Conservation (phyloP, 805 yeast genomes). For the Candida loeiensis region DNA sequence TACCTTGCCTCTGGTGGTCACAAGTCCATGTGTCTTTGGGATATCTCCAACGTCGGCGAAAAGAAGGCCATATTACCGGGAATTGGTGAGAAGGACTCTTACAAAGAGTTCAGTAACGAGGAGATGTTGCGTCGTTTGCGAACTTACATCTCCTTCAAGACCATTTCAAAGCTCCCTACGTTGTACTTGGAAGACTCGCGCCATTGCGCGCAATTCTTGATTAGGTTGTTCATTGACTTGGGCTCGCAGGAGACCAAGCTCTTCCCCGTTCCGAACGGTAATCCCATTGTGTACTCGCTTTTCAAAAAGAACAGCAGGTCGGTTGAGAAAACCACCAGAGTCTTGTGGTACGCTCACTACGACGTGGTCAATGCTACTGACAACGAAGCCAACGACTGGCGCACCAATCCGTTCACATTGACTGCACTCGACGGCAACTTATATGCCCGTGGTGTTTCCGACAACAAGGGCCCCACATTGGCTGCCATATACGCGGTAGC, state of each 20-base stretch:
- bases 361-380: constrained; percentile 84
- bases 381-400: constrained; percentile 55
- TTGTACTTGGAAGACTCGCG: constrained; percentile 73
- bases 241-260: constrained; percentile 70
- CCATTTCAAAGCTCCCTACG: constrained; percentile 75
- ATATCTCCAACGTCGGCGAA: constrained; percentile 31
- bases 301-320: constrained; percentile 47
- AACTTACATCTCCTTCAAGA: constrained; percentile 62
- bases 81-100: background rate
- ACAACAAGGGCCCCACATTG: constrained; percentile 89
- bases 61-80: background rate
- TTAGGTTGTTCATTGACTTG: constrained; percentile 55
- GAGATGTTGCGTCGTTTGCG: constrained; percentile 59
- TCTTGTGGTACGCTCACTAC: constrained; percentile 93
- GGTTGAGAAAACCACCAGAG: constrained; percentile 25
- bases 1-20: constrained; percentile 70
- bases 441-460: constrained; percentile 90
- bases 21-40: constrained; percentile 72
- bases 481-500: constrained; percentile 88
- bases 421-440: constrained; percentile 79
- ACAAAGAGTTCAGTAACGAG: constrained; percentile 45
- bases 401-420: constrained; percentile 71
- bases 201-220: constrained; percentile 76
- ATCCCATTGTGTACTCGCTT: constrained; percentile 79
- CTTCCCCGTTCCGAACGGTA: constrained; percentile 71